Evolutionary conservation across 257 asterid genomes (phyloP).

Genomic region (Verbascum thapsus): DNA sequence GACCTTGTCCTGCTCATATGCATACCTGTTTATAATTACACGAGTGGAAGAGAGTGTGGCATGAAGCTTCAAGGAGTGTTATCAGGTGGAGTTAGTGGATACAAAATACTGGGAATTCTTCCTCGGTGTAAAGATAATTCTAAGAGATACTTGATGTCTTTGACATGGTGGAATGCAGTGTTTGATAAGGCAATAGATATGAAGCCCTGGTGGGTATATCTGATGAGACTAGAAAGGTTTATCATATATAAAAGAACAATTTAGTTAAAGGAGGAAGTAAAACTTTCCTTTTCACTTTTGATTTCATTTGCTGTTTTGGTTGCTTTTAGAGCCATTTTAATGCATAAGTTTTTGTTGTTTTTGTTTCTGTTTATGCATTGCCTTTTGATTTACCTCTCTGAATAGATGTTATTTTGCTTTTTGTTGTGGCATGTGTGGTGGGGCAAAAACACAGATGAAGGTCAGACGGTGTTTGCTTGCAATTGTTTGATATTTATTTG

Average conservation of each 20-base stretch:
- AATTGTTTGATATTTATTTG: neutral
- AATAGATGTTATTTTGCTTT: no score
- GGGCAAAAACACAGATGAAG: no score
- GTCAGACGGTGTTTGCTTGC: slow-evolving; percentile 14
- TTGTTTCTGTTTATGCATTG: neutral
- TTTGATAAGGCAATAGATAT: neutral
- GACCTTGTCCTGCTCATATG: no score
- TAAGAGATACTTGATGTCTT: neutral
- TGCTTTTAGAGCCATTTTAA: slow-evolving; percentile 15
- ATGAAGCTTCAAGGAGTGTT: neutral
- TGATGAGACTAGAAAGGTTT: neutral
- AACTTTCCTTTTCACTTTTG: neutral
- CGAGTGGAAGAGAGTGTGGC: neutral
- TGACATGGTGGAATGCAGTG: neutral
- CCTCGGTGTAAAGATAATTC: neutral
- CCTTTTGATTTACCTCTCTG: no score
- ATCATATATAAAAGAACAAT: slow-evolving; percentile 9
- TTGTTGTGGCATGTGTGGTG: no score
- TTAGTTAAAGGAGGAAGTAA: neutral
- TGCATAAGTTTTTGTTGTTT: neutral
- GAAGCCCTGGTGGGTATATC: neutral
- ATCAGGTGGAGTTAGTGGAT: neutral
- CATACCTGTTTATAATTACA: no score
- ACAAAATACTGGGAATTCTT: neutral
- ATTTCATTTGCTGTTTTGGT: slow-evolving; percentile 1